phyloP scores from a whole-genome alignment of 352 stramenopile species.

The Pythium guiyangense region DNA sequence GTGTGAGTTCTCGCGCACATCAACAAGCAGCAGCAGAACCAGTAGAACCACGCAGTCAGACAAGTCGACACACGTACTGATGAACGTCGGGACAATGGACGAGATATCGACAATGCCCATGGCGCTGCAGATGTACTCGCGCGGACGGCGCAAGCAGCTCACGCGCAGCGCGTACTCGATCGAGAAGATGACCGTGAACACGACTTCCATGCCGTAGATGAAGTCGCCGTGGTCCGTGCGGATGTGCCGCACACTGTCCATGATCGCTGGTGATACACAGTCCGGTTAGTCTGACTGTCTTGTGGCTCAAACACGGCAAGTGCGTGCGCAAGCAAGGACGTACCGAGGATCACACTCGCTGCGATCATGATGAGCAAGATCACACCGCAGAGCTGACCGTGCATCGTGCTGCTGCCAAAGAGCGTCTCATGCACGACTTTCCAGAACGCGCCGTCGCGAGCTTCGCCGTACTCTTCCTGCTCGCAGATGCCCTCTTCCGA shows the following conservation, averaged over 20 bases:
- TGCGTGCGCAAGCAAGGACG: constrained; percentile 8
- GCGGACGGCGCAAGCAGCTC: constrained; percentile 27
- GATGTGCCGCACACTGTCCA: constrained; percentile 67
- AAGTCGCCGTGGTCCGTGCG: constrained; percentile 29
- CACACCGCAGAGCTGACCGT: constrained; percentile 50
- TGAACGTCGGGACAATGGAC: constrained; percentile 40
- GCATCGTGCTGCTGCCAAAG: constrained; percentile 55
- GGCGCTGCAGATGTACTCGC: constrained; percentile 42
- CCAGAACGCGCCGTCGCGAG: constrained; percentile 31
- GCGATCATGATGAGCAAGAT: constrained; percentile 70
- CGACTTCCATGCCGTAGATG: constrained; percentile 30
- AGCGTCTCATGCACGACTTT: constrained; percentile 65
- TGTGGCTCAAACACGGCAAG: too few species aligned
- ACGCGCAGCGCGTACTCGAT: constrained; percentile 38
- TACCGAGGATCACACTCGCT: constrained; percentile 61
- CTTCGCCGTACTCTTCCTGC: constrained; percentile 29
- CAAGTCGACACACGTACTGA: too few species aligned
- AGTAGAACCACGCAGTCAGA: too few species aligned
- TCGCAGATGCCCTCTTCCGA: constrained; percentile 28
- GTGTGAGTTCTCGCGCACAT: not conserved
- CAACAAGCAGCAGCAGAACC: not conserved
- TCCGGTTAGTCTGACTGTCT: not conserved
- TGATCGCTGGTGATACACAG: constrained; percentile 26
- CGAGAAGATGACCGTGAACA: constrained; percentile 46
- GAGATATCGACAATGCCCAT: constrained; percentile 53